Evolutionary conservation across 768 basidiomycete genomes (phyloP).

Genomic region (Russula emetica): DNA sequence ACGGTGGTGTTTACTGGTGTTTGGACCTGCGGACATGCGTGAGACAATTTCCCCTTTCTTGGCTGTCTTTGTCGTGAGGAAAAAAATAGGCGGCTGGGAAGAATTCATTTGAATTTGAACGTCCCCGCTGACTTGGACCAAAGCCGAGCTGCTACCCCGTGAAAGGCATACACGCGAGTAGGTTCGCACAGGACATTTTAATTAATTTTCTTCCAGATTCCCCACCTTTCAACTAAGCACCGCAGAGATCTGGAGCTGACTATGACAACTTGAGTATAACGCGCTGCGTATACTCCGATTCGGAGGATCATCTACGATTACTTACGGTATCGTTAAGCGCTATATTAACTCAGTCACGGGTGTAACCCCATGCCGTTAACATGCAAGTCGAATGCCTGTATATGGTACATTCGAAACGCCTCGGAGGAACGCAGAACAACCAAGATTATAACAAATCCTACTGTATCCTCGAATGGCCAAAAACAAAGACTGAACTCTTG

Average conservation of each 20-base stretch:
- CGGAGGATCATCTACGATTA: background rate
- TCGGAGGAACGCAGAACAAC: background rate
- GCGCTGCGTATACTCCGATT: background rate
- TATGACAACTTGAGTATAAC: background rate
- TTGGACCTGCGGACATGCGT: constrained; percentile 10
- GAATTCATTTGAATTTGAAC: too few relatives aligned
- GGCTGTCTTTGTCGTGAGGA: background rate
- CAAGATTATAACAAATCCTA: background rate
- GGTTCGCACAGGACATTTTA: background rate
- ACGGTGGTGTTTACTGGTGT: constrained; percentile 7
- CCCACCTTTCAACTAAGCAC: background rate
- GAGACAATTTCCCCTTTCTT: constrained; percentile 1
- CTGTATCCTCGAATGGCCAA: background rate
- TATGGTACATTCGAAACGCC: background rate
- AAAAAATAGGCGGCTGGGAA: background rate
- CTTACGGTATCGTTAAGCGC: background rate
- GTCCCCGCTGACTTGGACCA: too few relatives aligned
- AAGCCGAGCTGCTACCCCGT: too few relatives aligned
- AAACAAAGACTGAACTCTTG: background rate
- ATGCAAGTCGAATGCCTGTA: background rate
- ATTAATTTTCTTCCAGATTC: background rate
- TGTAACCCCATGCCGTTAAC: background rate
- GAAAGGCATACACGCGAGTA: too few relatives aligned
- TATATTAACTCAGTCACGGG: background rate
- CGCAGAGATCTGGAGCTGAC: background rate